phyloP scores from a whole-genome alignment of 257 asterid species.

The Solanum sparsipilum region DNA sequence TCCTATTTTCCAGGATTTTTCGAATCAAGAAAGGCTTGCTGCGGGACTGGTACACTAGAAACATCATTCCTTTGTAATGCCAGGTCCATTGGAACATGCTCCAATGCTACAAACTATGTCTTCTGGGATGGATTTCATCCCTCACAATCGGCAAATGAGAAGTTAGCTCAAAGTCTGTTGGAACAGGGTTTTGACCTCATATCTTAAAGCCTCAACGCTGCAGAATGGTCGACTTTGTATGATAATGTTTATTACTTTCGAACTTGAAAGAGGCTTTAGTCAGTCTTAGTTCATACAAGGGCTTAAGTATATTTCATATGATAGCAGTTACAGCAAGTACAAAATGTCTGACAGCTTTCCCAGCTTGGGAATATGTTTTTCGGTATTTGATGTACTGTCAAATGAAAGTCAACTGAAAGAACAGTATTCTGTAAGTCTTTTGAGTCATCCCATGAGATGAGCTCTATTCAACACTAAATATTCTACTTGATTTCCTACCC shows the following conservation, averaged over 20 bases:
- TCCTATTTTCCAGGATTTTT: conserved; percentile 39
- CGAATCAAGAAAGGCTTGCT: conserved; percentile 67
- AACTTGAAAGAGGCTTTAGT: background rate
- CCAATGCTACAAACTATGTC: conserved; percentile 60
- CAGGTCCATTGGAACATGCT: conserved; percentile 64
- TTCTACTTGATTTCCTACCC: background rate
- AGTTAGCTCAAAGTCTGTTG: conserved; percentile 50
- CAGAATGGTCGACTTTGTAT: background rate
- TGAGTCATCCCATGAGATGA: background rate
- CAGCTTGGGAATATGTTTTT: background rate
- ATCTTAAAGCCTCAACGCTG: conserved; percentile 20
- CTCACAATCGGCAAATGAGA: conserved; percentile 56
- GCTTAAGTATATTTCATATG: background rate
- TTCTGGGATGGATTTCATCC: conserved; percentile 91
- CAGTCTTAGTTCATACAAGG: background rate
- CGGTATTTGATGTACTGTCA: background rate
- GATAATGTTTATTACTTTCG: background rate
- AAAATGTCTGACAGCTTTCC: background rate
- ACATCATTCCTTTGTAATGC: conserved; percentile 58
- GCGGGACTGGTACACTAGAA: conserved; percentile 65
- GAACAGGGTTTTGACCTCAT: conserved; percentile 64
- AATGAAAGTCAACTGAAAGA: background rate
- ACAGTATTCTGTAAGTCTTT: background rate
- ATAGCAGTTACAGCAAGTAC: background rate
- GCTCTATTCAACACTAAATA: background rate